phyloP scores from a whole-genome alignment of 1,284 basidiomycete species.

The Butyriboletus appendiculatus region DNA sequence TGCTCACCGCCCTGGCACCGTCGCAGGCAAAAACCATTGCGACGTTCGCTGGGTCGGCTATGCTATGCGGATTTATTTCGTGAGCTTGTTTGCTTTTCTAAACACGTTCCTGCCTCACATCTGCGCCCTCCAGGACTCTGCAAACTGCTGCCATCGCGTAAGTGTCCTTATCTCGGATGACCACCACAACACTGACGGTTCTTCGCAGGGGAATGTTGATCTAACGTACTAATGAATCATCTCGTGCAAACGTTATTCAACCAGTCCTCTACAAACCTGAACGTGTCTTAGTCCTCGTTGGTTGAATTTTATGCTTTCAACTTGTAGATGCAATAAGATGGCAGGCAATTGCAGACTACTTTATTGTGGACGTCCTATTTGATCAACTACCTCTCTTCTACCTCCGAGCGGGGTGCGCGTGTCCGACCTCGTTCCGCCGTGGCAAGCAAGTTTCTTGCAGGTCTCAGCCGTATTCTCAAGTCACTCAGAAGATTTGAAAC shows the following conservation, averaged over 20 bases:
- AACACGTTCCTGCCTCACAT: not conserved
- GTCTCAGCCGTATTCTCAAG: not conserved
- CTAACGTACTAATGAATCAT: slow-evolving; percentile 23
- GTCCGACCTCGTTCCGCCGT: not conserved
- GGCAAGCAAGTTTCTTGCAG: not conserved
- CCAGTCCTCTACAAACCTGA: too few species aligned
- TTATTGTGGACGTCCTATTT: not conserved
- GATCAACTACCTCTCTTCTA: not conserved
- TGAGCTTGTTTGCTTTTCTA: slow-evolving; percentile 14
- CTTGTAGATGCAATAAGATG: not conserved
- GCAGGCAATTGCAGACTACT: not conserved
- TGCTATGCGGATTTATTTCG: slow-evolving; percentile 80
- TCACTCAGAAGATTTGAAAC: not conserved
- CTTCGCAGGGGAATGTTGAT: slow-evolving; percentile 51
- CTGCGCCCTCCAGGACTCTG: slow-evolving; percentile 44
- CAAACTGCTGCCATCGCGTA: slow-evolving; percentile 75
- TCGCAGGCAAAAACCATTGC: slow-evolving; percentile 72
- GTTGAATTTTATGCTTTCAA: not conserved
- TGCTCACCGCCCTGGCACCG: slow-evolving; percentile 83
- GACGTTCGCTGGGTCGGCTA: slow-evolving; percentile 70
- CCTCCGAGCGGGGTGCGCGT: not conserved
- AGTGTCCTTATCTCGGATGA: slow-evolving; percentile 29
- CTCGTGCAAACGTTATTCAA: not conserved
- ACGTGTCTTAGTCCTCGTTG: not conserved
- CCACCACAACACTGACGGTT: slow-evolving; percentile 6